Evolutionary conservation across 306 rosid species (phyloP).

Genomic region (Cotoneaster glaucophyllus): DNA sequence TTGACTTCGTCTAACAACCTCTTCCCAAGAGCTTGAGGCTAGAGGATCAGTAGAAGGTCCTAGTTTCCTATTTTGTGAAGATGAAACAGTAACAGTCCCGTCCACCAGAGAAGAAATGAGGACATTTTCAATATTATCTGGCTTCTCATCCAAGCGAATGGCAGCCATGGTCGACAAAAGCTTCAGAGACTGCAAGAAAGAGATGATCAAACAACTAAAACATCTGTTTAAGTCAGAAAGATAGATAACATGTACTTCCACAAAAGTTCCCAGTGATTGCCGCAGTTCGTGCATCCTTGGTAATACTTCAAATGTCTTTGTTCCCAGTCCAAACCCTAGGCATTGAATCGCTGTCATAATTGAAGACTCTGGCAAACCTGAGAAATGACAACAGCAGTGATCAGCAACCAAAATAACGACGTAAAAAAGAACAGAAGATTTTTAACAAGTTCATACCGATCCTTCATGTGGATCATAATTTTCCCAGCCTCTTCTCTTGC

Average conservation of each 20-base stretch:
- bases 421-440: background rate
- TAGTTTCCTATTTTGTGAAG: constrained; percentile 35
- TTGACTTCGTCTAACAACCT: background rate
- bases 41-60: constrained; percentile 52
- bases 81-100: constrained; percentile 34
- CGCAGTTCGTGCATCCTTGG: constrained; percentile 64
- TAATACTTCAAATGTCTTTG: constrained; percentile 73
- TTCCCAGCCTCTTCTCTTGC: constrained; percentile 83
- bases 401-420: constrained; percentile 9
- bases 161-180: constrained; percentile 76
- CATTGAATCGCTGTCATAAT: constrained; percentile 73
- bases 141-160: constrained; percentile 72
- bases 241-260: background rate
- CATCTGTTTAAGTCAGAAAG: background rate
- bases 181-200: constrained; percentile 59
- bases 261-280: constrained; percentile 23
- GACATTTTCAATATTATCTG: constrained; percentile 54
- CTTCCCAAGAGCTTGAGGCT: constrained; percentile 87
- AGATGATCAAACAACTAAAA: background rate
- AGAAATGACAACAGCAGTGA: constrained; percentile 12
- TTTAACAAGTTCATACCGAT: constrained; percentile 44
- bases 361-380: constrained; percentile 84
- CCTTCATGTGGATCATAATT: constrained; percentile 78
- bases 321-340: constrained; percentile 92
- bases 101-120: constrained; percentile 53